phyloP scores from a whole-genome alignment of 1,284 basidiomycete species.

The Apiotrichum sp. region DNA sequence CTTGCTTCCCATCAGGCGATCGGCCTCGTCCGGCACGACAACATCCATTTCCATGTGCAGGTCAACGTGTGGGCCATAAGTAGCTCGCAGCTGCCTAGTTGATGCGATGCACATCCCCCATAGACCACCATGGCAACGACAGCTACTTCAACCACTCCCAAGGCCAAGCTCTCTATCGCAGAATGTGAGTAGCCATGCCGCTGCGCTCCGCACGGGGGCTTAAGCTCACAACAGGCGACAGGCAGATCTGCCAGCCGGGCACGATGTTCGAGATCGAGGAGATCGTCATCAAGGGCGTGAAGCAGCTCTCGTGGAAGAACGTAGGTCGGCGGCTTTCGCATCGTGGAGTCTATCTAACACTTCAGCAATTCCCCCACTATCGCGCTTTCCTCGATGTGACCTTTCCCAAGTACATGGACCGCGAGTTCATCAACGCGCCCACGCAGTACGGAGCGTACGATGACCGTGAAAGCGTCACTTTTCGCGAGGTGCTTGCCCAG shows the following conservation, averaged over 20 bases:
- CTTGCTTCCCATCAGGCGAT: too few relatives aligned
- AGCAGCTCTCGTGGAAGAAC: constrained; percentile 37
- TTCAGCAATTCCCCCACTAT: constrained; percentile 29
- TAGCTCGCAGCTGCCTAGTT: too few relatives aligned
- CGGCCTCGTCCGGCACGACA: too few relatives aligned
- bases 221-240: constrained; percentile 28
- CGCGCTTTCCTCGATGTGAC: constrained; percentile 26
- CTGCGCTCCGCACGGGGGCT: neutral
- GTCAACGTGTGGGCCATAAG: too few relatives aligned
- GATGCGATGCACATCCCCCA: neutral
- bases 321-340: constrained; percentile 16
- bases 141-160: neutral
- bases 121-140: neutral
- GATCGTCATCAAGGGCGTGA: constrained; percentile 20
- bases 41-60: too few relatives aligned
- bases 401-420: constrained; percentile 20
- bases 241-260: constrained; percentile 31
- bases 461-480: constrained; percentile 23
- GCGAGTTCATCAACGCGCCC: constrained; percentile 23
- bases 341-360: neutral
- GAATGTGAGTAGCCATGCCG: constrained; percentile 5
- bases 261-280: constrained; percentile 34
- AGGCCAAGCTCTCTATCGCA: neutral
- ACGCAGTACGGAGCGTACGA: constrained; percentile 8
- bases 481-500: constrained; percentile 20